Percentiles rank a stretch among this genome's conserved stretches.
These are phyloP conservation scores for Anthracocystis walkeri DNA, from an alignment of 1,284 basidiomycete genomes.

Conservation along the genomic window DNA sequence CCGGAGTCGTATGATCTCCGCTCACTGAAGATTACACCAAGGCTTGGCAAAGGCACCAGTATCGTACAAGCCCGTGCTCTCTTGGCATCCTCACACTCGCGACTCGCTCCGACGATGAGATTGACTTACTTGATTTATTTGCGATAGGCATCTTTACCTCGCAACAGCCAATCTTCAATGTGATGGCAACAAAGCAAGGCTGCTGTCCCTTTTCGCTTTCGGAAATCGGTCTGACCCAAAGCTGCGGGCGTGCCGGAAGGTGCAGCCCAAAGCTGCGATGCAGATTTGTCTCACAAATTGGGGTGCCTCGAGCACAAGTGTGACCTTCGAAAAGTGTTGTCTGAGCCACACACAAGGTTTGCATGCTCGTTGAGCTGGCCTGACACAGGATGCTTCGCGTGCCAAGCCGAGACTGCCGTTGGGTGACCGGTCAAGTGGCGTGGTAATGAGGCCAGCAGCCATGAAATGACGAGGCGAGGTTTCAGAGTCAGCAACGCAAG, in stretches of 20 bases:
- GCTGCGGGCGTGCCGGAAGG: constrained; percentile 1
- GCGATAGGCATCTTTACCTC: too few species aligned
- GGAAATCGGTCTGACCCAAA: neutral
- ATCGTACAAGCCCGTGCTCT: too few species aligned
- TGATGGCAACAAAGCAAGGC: neutral
- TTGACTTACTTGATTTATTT: too few species aligned
- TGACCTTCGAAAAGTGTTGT: too few species aligned
- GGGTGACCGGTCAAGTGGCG: neutral
- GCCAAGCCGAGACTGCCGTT: neutral
- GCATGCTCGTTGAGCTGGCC: too few species aligned
- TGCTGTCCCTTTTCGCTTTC: neutral
- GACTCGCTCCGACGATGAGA: too few species aligned
- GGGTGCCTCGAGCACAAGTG: too few species aligned
- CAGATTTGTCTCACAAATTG: neutral
- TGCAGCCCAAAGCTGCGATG: neutral
- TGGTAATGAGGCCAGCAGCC: neutral
- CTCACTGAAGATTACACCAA: neutral
- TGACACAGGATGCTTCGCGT: neutral
- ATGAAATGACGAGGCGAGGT: neutral
- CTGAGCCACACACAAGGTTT: too few species aligned
- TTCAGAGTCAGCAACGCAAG: constrained; percentile 1
- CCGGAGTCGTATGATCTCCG: too few species aligned
- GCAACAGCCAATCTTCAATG: neutral
- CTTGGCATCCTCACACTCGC: too few species aligned
- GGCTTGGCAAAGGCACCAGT: neutral